Conservation (phyloP, 306 rosid species). For the Vachellia pachyceras region DNA sequence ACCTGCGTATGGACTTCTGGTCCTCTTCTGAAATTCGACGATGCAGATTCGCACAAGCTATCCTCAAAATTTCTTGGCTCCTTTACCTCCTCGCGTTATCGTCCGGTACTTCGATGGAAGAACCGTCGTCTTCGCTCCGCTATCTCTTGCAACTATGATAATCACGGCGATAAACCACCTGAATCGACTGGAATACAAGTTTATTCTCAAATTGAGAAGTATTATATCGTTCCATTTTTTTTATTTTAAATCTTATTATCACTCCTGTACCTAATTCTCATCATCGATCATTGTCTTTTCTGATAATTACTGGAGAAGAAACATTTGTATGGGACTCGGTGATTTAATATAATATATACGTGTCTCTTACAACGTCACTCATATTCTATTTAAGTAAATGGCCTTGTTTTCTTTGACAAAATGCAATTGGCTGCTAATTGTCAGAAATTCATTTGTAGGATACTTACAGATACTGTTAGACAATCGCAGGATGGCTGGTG, state of each 20-base stretch:
- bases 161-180: constrained; percentile 31
- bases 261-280: background rate
- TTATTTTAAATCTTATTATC: background rate
- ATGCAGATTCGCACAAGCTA: background rate
- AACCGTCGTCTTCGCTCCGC: constrained; percentile 18
- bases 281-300: background rate
- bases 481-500: constrained; percentile 82
- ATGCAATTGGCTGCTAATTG: constrained; percentile 11
- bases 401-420: background rate
- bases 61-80: constrained; percentile 24
- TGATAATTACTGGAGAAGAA: background rate
- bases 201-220: constrained; percentile 89
- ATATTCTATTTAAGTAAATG: background rate
- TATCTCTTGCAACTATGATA: constrained; percentile 46
- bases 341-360: no score
- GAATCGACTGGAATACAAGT: constrained; percentile 68
- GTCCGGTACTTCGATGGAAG: background rate
- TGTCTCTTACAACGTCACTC: background rate
- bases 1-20: constrained; percentile 37
- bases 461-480: constrained; percentile 77
- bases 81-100: constrained; percentile 17
- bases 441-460: constrained; percentile 44
- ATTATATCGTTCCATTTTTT: background rate
- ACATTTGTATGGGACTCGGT: no score
- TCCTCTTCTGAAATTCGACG: constrained; percentile 25